Percentiles rank a stretch among this genome's conserved stretches.
Conservation (phyloP, 805 yeast species). For the Zygotorulaspora sp. region DNA sequence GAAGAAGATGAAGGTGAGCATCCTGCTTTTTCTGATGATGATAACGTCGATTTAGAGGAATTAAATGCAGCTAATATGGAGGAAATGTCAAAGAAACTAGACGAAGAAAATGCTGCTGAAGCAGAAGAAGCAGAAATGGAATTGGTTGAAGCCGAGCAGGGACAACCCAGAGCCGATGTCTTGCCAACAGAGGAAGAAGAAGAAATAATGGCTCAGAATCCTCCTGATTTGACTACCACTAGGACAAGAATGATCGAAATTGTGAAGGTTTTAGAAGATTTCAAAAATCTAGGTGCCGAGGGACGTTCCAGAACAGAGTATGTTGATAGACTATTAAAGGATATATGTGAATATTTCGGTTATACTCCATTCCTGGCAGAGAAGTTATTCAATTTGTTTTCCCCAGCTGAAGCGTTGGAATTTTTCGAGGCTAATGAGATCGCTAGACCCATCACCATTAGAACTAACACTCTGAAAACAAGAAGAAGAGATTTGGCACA, state of each 20-base stretch:
- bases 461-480: slow-evolving; percentile 94
- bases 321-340: slow-evolving; percentile 68
- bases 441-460: slow-evolving; percentile 91
- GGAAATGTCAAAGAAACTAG: slow-evolving; percentile 63
- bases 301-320: slow-evolving; percentile 86
- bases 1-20: slow-evolving; percentile 38
- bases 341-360: slow-evolving; percentile 91
- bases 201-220: slow-evolving; percentile 47
- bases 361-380: slow-evolving; percentile 90
- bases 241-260: slow-evolving; percentile 95
- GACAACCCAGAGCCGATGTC: slow-evolving; percentile 71
- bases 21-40: slow-evolving; percentile 82
- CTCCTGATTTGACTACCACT: slow-evolving; percentile 72
- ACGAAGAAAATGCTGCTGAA: slow-evolving; percentile 53
- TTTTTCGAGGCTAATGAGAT: slow-evolving; percentile 98
- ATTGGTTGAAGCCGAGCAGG: slow-evolving; percentile 51
- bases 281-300: slow-evolving; percentile 74
- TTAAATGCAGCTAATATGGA: slow-evolving; percentile 82
- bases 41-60: slow-evolving; percentile 57
- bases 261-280: slow-evolving; percentile 88
- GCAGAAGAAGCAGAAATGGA: slow-evolving; percentile 61
- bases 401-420: slow-evolving; percentile 96
- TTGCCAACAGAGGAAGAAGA: slow-evolving; percentile 70
- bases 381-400: slow-evolving; percentile 82
- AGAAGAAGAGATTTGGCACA: slow-evolving; percentile 96